phyloP scores from a whole-genome alignment of 306 rosid species.

The Prunus armeniaca region DNA sequence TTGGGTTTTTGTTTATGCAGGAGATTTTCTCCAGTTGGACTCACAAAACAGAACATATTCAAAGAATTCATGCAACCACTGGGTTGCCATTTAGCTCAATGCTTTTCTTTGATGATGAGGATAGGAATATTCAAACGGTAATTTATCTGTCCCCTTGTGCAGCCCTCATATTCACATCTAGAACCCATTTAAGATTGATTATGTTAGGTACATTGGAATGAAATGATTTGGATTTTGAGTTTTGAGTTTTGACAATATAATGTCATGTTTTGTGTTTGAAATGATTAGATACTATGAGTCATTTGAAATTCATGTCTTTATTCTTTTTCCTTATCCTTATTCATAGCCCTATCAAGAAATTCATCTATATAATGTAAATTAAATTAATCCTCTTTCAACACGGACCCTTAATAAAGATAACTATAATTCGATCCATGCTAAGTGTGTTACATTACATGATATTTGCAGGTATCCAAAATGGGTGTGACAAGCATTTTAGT shows the following conservation, averaged over 20 bases:
- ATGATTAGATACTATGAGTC: not conserved
- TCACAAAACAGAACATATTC: conserved; percentile 68
- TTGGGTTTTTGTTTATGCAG: conserved; percentile 27
- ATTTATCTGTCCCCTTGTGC: not conserved
- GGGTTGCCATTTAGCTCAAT: conserved; percentile 59
- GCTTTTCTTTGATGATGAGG: conserved; percentile 78
- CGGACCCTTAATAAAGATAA: too few species aligned
- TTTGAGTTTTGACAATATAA: too few species aligned
- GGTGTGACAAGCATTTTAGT: conserved; percentile 78
- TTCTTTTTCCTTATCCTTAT: not conserved
- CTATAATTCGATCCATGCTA: too few species aligned
- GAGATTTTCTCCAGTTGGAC: conserved; percentile 63
- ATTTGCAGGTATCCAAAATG: conserved; percentile 55
- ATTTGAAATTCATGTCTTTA: not conserved
- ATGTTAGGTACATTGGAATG: not conserved
- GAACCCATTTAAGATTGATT: not conserved
- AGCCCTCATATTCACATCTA: not conserved
- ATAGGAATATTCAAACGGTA: conserved; percentile 67
- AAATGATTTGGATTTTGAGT: not conserved
- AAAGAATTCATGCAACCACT: conserved; percentile 51
- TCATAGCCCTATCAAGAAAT: too few species aligned
- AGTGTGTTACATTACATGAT: not conserved
- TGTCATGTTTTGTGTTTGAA: not conserved
- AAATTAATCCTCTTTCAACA: too few species aligned
- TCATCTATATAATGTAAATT: too few species aligned